Evolutionary conservation across 805 yeast species (phyloP), one percentile per base, ranked within the genome.

Genomic region (Candida verbasci): DNA sequence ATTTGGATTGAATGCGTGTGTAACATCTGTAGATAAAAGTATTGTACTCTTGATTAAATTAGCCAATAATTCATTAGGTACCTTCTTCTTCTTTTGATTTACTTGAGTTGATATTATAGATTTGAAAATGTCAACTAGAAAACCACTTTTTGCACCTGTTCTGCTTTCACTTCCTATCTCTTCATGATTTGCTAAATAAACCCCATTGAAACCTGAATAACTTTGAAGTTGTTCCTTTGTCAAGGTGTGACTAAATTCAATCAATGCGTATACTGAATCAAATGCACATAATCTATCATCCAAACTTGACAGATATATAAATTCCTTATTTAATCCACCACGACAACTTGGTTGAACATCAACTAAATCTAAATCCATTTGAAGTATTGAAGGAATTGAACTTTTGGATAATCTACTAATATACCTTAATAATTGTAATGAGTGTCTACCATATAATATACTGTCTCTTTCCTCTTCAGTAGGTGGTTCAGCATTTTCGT

Each of bases 201-300:
- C 64, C 5, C 57, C 51, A 34, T 45, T 48, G 15, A 64, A 53
- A 1, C 62, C 66, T 18, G 49, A 51, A 42, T 50, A 55, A 4
- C 43, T 42, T 3, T 41, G 37, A 9, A 62, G 44, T 9, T 22
- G 10, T 15, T 20, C 39, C n/a, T n/a, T n/a, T n/a, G n/a, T n/a
- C 23, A 50, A 49, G 12, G 25, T 24, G 33, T 52, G 35, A 23
- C 49, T 39, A 32, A 39, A 52, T 32, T 56, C 56, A 16, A 60
- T 34, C 26, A 67, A 51, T 2, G 58, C 67, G 29, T 54, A 43
- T n/a, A 65, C 40, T 2, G 70, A 68, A 17, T 54, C 53, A 44
- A 49, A 67, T 4, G 69, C 58, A 42, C 72, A 67, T 17, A 67
- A 48, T 20, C 72, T 46, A 48, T 67, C 72, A 39, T 67, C 72